Evolutionary conservation across 495 filamentous ascomycete species (phyloP).

Genomic region (Xylaria cubensis): DNA sequence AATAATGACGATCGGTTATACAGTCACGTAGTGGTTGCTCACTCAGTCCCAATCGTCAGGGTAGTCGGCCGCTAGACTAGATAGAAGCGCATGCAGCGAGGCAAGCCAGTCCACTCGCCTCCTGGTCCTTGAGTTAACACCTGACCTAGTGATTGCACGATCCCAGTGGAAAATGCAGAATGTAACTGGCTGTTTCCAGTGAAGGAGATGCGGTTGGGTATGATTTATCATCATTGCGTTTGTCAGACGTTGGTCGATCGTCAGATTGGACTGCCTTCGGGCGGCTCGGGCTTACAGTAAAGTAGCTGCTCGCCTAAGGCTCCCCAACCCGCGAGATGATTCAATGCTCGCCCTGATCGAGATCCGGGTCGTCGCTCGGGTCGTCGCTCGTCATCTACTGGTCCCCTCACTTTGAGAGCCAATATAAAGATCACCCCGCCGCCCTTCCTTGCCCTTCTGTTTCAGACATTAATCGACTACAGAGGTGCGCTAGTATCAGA

Average conservation of each 20-base stretch:
- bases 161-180: conserved; percentile 8
- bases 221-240: conserved; percentile 23
- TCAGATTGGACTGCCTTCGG: conserved; percentile 11
- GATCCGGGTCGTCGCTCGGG: conserved; percentile 1
- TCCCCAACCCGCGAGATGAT: neutral
- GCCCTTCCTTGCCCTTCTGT: neutral
- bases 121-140: neutral
- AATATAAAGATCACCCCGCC: conserved; percentile 21
- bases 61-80: conserved; percentile 1
- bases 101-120: conserved; percentile 6
- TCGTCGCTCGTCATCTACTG: neutral
- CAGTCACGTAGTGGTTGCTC: neutral
- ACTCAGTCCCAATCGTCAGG: neutral
- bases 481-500: neutral
- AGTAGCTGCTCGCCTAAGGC: neutral
- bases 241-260: conserved; percentile 22
- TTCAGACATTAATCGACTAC: neutral
- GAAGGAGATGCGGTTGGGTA: conserved; percentile 20
- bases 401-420: neutral
- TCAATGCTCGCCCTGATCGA: conserved; percentile 9
- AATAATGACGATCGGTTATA: neutral
- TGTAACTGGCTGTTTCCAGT: conserved; percentile 18
- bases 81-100: conserved; percentile 15
- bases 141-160: conserved; percentile 16
- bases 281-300: conserved; percentile 21